Conservation (phyloP, 371 early-diverging fungal genomes). For the Mucor mucedo region DNA sequence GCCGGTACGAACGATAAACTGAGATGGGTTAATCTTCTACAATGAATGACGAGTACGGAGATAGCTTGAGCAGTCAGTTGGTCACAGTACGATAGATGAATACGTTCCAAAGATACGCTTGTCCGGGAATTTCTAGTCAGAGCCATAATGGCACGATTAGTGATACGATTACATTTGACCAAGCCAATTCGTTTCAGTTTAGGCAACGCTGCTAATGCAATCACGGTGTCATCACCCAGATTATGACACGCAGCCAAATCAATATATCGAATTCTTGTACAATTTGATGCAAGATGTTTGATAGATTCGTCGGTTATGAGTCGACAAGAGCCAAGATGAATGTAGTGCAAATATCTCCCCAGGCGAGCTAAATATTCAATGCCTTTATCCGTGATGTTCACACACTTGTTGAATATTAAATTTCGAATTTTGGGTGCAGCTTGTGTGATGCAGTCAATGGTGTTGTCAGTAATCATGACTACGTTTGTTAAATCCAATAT, state of each 20-base stretch:
- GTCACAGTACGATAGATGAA: conserved; percentile 66
- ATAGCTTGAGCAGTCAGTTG: conserved; percentile 58
- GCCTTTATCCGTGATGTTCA: conserved; percentile 57
- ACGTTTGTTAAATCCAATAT: conserved; percentile 65
- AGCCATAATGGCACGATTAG: conserved; percentile 62
- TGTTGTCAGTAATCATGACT: conserved; percentile 54
- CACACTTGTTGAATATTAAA: conserved; percentile 65
- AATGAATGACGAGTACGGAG: conserved; percentile 57
- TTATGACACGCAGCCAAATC: conserved; percentile 65
- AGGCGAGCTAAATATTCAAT: conserved; percentile 54
- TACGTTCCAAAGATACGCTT: conserved; percentile 62
- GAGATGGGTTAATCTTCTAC: conserved; percentile 62
- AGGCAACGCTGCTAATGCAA: conserved; percentile 60
- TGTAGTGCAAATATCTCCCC: conserved; percentile 64
- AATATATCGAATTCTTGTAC: conserved; percentile 68
- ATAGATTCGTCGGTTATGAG: conserved; percentile 62
- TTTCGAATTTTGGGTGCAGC: conserved; percentile 66
- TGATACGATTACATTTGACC: conserved; percentile 66
- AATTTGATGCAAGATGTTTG: conserved; percentile 53
- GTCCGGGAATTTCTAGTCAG: conserved; percentile 54
- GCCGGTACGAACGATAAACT: conserved; percentile 66
- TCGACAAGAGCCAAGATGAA: conserved; percentile 65
- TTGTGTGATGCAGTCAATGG: conserved; percentile 52
- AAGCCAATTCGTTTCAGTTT: conserved; percentile 67
- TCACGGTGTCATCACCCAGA: conserved; percentile 59